Evolutionary conservation across 1,284 basidiomycete species (phyloP).

Genomic region (Austroboletus rostrupii): DNA sequence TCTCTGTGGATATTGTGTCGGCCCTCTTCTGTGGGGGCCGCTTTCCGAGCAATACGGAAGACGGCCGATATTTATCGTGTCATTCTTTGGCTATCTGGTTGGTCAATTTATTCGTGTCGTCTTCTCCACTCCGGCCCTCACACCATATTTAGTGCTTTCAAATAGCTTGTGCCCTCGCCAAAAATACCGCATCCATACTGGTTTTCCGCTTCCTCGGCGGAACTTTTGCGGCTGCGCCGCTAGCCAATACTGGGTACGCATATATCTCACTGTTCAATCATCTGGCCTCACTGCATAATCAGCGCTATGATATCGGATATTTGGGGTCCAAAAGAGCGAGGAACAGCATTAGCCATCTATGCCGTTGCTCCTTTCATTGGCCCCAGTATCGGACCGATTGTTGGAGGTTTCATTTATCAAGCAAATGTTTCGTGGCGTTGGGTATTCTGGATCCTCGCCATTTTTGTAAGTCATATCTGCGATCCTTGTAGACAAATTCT

Average conservation of each 20-base stretch:
- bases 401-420: constrained; percentile 52
- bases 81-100: constrained; percentile 64
- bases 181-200: constrained; percentile 56
- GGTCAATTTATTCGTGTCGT: constrained; percentile 5
- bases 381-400: constrained; percentile 62
- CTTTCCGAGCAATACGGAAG: constrained; percentile 53
- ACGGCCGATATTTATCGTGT: constrained; percentile 62
- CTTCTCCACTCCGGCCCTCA: neutral
- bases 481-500: neutral
- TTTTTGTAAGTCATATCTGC: constrained; percentile 47
- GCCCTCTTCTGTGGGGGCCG: constrained; percentile 63
- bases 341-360: constrained; percentile 68
- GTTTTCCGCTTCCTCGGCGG: constrained; percentile 66
- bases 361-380: constrained; percentile 76
- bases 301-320: constrained; percentile 56
- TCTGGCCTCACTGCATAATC: neutral
- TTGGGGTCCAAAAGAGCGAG: constrained; percentile 68
- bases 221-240: constrained; percentile 44
- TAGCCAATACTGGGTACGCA: constrained; percentile 47
- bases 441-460: constrained; percentile 72
- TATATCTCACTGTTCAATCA: neutral
- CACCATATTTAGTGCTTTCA: constrained; percentile 47
- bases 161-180: constrained; percentile 57
- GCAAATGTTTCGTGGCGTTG: constrained; percentile 61
- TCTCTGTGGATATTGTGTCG: constrained; percentile 55